These are phyloP conservation scores for Centaurea solstitialis DNA, from an alignment of 129 eudicot genomes.

Conservation along the genomic window DNA sequence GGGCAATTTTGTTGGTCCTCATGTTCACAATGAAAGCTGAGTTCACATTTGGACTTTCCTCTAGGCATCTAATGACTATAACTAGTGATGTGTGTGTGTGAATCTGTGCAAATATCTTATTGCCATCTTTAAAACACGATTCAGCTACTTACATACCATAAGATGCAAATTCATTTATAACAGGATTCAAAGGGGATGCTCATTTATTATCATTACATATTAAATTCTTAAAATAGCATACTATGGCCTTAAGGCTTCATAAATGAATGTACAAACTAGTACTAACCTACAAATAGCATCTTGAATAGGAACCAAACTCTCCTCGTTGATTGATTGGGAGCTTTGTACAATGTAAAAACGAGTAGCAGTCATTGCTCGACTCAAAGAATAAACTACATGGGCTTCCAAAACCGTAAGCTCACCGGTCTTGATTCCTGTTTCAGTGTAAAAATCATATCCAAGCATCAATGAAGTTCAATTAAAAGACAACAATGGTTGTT, in stretches of 20 bases:
- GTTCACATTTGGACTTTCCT: too few species aligned
- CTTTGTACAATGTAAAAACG: constrained; percentile 56
- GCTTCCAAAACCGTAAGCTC: constrained; percentile 53
- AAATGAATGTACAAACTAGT: constrained; percentile 6
- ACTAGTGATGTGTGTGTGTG: neutral
- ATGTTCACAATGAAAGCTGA: too few species aligned
- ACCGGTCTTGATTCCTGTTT: constrained; percentile 40
- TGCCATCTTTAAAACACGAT: neutral
- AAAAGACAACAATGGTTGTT: neutral
- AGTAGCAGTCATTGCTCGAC: constrained; percentile 61
- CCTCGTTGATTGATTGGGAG: constrained; percentile 33
- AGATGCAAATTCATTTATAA: neutral
- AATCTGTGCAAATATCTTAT: neutral
- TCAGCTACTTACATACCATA: neutral
- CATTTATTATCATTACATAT: neutral
- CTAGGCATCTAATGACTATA: neutral
- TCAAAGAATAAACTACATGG: constrained; percentile 53
- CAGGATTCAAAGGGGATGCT: neutral
- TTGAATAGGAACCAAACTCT: constrained; percentile 45
- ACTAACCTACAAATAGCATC: constrained; percentile 61
- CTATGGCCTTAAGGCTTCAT: neutral
- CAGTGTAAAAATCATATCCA: constrained; percentile 19
- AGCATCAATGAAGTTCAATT: constrained; percentile 6
- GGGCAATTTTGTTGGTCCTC: too few species aligned
- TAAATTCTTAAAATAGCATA: constrained; percentile 1